Evolutionary conservation across 1,284 basidiomycete genomes (phyloP).

Genomic region (Mrakiaceae sp.): DNA sequence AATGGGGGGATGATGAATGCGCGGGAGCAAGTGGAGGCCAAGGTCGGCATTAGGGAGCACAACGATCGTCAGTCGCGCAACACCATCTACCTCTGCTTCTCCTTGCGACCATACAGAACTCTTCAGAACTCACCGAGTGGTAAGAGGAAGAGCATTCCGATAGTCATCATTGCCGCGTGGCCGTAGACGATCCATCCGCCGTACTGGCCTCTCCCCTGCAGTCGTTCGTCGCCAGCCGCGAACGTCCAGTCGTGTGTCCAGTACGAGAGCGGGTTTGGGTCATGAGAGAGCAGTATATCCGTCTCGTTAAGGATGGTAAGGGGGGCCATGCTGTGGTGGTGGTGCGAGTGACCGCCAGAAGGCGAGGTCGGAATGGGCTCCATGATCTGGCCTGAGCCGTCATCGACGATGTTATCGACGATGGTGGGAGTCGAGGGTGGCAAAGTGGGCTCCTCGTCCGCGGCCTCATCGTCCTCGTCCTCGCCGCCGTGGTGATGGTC

Average conservation of each 20-base stretch:
- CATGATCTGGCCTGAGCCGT: neutral
- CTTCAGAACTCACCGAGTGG: conserved; percentile 48
- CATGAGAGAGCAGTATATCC: conserved; percentile 49
- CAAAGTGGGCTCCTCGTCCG: too few species aligned
- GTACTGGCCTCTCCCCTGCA: conserved; percentile 30
- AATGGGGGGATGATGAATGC: conserved; percentile 1
- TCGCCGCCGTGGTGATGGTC: too few species aligned
- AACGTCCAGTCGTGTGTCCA: conserved; percentile 55
- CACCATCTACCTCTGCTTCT: neutral
- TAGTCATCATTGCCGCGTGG: conserved; percentile 54
- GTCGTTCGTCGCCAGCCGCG: conserved; percentile 33
- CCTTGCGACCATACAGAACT: neutral
- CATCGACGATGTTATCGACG: too few species aligned
- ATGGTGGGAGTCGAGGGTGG: too few species aligned
- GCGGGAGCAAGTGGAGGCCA: conserved; percentile 2
- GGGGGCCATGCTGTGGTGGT: conserved; percentile 31
- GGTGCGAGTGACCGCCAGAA: neutral
- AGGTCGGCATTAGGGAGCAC: neutral
- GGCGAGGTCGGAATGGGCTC: neutral
- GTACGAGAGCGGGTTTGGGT: conserved; percentile 61
- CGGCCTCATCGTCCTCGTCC: too few species aligned
- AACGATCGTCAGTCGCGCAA: neutral
- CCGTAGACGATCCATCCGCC: conserved; percentile 46
- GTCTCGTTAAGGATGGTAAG: conserved; percentile 58
- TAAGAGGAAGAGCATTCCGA: conserved; percentile 63